Conservation (phyloP, 2,329 filamentous ascomycete species). For the Colletotrichum sp. region DNA sequence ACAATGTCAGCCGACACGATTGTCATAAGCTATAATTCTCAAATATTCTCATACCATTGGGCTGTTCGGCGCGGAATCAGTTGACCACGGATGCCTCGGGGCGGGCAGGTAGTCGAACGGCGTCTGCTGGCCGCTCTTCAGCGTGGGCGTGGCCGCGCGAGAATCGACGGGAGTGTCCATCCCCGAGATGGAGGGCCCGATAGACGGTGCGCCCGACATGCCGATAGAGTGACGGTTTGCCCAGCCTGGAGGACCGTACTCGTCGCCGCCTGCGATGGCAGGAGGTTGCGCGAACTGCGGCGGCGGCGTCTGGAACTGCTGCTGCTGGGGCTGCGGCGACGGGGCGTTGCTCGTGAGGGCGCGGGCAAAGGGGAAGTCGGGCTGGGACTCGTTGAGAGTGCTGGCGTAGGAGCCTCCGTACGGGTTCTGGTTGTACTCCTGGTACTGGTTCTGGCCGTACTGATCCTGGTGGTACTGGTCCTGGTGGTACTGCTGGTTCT, state of each 20-base stretch:
- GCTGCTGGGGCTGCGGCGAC: slow-evolving; percentile 11
- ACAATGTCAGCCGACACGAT: neutral
- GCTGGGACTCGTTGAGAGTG: neutral
- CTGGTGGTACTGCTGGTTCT: slow-evolving; percentile 30
- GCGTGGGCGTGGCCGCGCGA: slow-evolving; percentile 33
- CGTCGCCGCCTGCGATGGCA: slow-evolving; percentile 6
- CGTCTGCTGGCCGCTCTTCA: slow-evolving; percentile 31
- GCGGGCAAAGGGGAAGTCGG: slow-evolving; percentile 5
- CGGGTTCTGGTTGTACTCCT: neutral
- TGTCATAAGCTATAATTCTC: neutral
- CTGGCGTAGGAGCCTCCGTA: neutral
- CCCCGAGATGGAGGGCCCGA: slow-evolving; percentile 16
- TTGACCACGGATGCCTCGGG: slow-evolving; percentile 17
- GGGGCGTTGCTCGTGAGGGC: slow-evolving; percentile 10
- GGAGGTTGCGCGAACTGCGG: neutral
- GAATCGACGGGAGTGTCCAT: slow-evolving; percentile 24
- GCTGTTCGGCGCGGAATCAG: slow-evolving; percentile 25
- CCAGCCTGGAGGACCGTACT: slow-evolving; percentile 20
- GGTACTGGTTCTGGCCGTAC: neutral
- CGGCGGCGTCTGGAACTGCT: slow-evolving; percentile 1
- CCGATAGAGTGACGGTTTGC: slow-evolving; percentile 18
- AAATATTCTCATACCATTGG: slow-evolving; percentile 28
- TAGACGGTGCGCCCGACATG: slow-evolving; percentile 14
- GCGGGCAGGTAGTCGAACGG: slow-evolving; percentile 22
- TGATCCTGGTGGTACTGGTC: slow-evolving; percentile 23